Base-by-base conservation (phyloP, 2,329 filamentous ascomycete genomes). In the Penicillium sp. region DNA sequence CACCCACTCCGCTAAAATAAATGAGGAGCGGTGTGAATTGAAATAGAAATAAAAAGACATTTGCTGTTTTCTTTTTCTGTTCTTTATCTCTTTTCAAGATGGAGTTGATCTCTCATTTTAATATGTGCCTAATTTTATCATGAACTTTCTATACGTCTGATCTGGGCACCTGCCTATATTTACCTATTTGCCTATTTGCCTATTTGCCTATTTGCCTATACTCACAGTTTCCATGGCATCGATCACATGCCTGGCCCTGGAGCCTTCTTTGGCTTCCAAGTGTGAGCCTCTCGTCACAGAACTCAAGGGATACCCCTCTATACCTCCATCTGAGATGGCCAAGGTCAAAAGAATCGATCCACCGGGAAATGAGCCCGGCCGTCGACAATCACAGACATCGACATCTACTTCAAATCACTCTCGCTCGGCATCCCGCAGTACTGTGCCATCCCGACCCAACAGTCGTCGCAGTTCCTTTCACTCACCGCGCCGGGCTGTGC, bases 361-460 rank as follows among this genome's bases (percentile, higher is more conserved):
- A 16, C 60, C 57, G 14, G 44, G 39, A 32, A 49, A 53, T 37
- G 35, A 24, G 16, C 43, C 58, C 11, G 11, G 5, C 32, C 55
- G 61, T 18, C 63, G 65, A 56, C 61, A 63, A 37, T 62, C 69
- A 20, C 54, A 56, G 2, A 73, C 72, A 2, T 66, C 70, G 22
- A 63, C 72, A 39, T 69, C 71, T 3, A 69, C 71, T n/a, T 63
- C 67, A 9, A 55, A 58, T 5, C 64, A 69, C 52, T 67, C 60
- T 44, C 71, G 69, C 22, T 72, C 72, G n/a, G 60, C 65, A 2
- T 76, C 72, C 35, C 66, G 68, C 43, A 73, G 69, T 42, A 72
- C 70, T 3, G 67, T 61, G 16, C 67, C 66, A 39, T 70, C 69
- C 16, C 64, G 62, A 5, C 65, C 66, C 1, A 56, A 63, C 5